Percentiles rank a stretch among this genome's conserved stretches.
Evolutionary conservation across 2,329 filamentous ascomycete species (phyloP).

Genomic region (Paradendryphiella salina): DNA sequence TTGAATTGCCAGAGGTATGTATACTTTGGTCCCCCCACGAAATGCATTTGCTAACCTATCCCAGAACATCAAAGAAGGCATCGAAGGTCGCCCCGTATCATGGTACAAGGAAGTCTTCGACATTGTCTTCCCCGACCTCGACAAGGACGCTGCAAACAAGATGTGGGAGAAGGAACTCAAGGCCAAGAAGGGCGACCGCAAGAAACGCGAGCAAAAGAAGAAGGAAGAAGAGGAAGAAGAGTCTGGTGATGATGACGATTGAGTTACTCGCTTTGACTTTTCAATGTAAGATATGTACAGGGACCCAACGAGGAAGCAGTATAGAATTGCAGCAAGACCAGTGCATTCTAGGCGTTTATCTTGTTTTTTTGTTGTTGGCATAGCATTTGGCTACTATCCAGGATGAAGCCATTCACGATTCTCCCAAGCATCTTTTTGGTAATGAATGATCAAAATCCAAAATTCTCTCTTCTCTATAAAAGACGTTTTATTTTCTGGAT

Average conservation of each 20-base stretch:
- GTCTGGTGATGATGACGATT: conserved; percentile 40
- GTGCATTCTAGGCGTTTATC: conserved; percentile 6
- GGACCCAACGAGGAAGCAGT: background rate
- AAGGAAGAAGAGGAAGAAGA: conserved; percentile 57
- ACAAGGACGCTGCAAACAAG: conserved; percentile 71
- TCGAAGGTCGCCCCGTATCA: conserved; percentile 84
- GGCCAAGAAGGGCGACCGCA: conserved; percentile 42
- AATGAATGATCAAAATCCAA: background rate
- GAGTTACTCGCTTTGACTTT: conserved; percentile 2
- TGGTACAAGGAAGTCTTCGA: conserved; percentile 97
- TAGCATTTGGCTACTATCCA: background rate
- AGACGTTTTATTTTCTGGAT: too few relatives aligned
- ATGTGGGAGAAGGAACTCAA: conserved; percentile 68
- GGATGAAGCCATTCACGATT: background rate
- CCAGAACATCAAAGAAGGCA: conserved; percentile 96
- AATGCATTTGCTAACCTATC: conserved; percentile 17
- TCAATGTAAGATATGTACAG: conserved; percentile 14
- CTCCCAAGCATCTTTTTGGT: background rate
- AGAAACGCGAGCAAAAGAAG: conserved; percentile 40
- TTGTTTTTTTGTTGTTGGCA: background rate
- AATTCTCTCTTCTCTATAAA: conserved; percentile 3
- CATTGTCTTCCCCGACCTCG: conserved; percentile 81
- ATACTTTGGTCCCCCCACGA: too few relatives aligned
- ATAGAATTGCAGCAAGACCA: background rate
- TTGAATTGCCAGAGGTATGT: conserved; percentile 91